A percentile compares a stretch with the other conserved stretches of the same genome.
Conservation (phyloP, 768 basidiomycete species). For the Trametes cingulata region DNA sequence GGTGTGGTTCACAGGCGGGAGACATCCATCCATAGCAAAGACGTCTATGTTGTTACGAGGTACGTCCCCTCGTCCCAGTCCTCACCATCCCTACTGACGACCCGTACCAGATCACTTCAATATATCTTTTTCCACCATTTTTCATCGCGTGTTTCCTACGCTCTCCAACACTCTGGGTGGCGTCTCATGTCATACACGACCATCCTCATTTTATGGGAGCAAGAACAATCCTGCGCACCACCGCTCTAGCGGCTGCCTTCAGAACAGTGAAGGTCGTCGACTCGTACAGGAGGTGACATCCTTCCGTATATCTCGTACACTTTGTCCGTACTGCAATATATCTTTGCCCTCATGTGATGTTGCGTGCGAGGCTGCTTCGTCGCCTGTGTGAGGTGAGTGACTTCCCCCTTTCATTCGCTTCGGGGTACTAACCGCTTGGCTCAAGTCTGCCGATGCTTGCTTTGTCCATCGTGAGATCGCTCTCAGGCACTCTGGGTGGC, state of each 20-base stretch:
- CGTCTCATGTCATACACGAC: conserved; percentile 68
- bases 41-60: not conserved
- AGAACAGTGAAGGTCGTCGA: conserved; percentile 17
- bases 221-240: conserved; percentile 41
- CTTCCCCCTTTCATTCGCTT: too few relatives aligned
- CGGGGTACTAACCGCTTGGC: not conserved
- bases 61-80: conserved; percentile 10
- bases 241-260: conserved; percentile 16
- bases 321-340: not conserved
- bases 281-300: conserved; percentile 10
- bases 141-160: conserved; percentile 31
- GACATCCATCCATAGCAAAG: conserved; percentile 32
- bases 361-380: not conserved
- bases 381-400: too few relatives aligned
- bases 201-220: conserved; percentile 98
- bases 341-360: not conserved
- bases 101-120: not conserved
- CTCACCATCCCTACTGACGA: not conserved
- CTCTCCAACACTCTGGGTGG: conserved; percentile 98
- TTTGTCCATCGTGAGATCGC: not conserved
- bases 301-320: not conserved
- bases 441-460: too few relatives aligned
- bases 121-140: conserved; percentile 3
- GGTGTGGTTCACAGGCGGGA: conserved; percentile 55
- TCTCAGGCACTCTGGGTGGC: conserved; percentile 12